Base-by-base conservation (phyloP, 2,329 filamentous ascomycete genomes). In the Ophiosphaerella korrae region DNA sequence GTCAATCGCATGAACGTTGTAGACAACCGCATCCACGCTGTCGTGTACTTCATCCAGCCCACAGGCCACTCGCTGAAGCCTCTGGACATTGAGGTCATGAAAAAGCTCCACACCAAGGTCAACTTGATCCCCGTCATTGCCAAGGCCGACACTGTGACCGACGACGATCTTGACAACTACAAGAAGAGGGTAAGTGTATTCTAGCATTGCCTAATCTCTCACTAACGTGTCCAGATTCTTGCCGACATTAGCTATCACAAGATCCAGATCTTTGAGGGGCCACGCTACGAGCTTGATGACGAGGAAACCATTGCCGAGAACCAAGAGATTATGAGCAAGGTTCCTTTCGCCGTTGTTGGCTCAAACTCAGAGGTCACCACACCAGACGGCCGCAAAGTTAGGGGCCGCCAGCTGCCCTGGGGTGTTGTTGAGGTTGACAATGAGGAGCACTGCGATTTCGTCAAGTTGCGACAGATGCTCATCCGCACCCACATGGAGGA, bases 401-500 rank as follows among this genome's bases (percentile, higher is more conserved):
- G 94, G 68, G 94, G 94, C 60, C 93, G 94, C 79, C 86, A 89
- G 67, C 97, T 97, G 80, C 94, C 94, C 13, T 99, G 94, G 94
- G 94, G 94, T 80, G 87, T 94, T 68, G 97, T 99, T 63, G 94
- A 99, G 80, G 94, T 99, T 59, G 94, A 99, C 80, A 99, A 99
- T 76, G 94, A 99, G 84, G 94, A 99, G 78, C 94, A 99, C 83
- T 99, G 94, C 74, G 94, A 99, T 80, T 99, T 99, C 65, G 94
- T 97, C 79, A 99, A 99, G 87, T 87, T 99, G 56, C 92, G 94
- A 77, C 94, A 99, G 80, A 99, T 99, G 94, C 87, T 99, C 65
- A 97, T 99, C 81, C 90, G 94, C 76, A 99, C 94, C 50, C 94
- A 99, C 84, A 99, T 99, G 94, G 94, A 99, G 77, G 94, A 99